Evolutionary conservation across 2,329 filamentous ascomycete genomes (phyloP), one percentile per base, ranked within the genome.

Genomic region (Lecanosticta acicola): DNA sequence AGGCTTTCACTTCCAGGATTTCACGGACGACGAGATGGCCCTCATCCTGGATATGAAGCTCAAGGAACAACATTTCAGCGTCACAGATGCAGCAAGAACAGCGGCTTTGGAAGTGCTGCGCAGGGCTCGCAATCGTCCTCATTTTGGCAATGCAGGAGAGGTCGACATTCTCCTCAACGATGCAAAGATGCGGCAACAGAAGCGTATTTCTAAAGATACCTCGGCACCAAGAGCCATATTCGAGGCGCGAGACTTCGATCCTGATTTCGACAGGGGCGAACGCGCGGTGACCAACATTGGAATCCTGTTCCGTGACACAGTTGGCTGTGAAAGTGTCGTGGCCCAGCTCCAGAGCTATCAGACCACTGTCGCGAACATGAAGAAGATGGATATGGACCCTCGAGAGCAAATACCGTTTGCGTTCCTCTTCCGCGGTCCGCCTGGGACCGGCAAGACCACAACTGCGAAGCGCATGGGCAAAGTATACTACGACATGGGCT

Each of bases 381-480:
- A 73, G 24, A 51, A 61, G 2, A 63, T 75, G 0, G 72, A 68
- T 0, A 64, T 81, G 59, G 77, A 85, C 51, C 76, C 80, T 1
- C 70, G 72, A 5, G 71, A 78, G 5, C 66, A 76, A 9, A 72
- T 86, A 0, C 81, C 83, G 0, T 84, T 84, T 60, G 86, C 53
- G 55, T 87, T 86, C 53, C 56, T 87, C 0, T 87, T 87, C 65
- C 74, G 78, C 0, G 84, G 84, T 0, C 71, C 76, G 42, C 80
- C 81, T 11, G 82, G 77, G 0, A 88, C 84, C 0, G 85, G 85
- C 0, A 89, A 89, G 58, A 87, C 84, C 0, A 82, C 81, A 0
- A 87, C 76, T 0, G 86, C 86, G 0, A 69, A 75, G n/a, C 84
- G 82, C 50, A 85, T 90, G 74, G 85, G 85, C 3, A 77, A 86